Evolutionary conservation across 2,329 filamentous ascomycete genomes (phyloP).

Genomic region (Diaporthe helianthi): DNA sequence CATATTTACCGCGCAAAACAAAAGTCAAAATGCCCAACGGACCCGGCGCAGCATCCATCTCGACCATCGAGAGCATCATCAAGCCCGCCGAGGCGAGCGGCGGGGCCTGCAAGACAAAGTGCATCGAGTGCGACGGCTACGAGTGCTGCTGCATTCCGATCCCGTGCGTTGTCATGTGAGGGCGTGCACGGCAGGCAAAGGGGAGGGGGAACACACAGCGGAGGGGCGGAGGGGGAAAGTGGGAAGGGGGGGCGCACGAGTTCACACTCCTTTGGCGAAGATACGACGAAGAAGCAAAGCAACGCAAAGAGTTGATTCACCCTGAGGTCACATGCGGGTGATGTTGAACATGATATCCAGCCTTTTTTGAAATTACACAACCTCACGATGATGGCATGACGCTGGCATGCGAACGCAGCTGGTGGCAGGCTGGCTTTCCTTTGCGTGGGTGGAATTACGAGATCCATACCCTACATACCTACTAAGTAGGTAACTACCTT

Average conservation of each 20-base stretch:
- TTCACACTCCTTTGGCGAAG: background rate
- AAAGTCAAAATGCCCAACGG: slow-evolving; percentile 47
- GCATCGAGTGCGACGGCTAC: slow-evolving; percentile 58
- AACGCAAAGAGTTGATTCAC: background rate
- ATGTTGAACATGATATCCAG: background rate
- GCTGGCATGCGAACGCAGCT: too few species aligned
- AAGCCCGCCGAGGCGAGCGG: slow-evolving; percentile 53
- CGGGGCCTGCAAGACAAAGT: slow-evolving; percentile 50
- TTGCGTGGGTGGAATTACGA: too few species aligned
- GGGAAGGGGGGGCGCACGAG: too few species aligned
- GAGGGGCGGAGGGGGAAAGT: too few species aligned
- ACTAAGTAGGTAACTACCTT: too few species aligned
- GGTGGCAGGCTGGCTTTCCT: too few species aligned
- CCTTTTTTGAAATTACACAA: background rate
- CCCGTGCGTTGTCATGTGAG: slow-evolving; percentile 58
- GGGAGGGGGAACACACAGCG: too few species aligned
- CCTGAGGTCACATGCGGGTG: too few species aligned
- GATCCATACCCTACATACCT: too few species aligned
- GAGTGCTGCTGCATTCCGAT: slow-evolving; percentile 63
- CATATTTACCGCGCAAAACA: background rate
- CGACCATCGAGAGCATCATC: slow-evolving; percentile 57
- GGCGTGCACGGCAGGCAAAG: background rate
- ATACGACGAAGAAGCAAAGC: too few species aligned
- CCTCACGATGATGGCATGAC: background rate
- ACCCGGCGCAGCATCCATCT: slow-evolving; percentile 56